phyloP scores from a whole-genome alignment of 2,329 filamentous ascomycete genomes.

The Aspergillus caelatus region DNA sequence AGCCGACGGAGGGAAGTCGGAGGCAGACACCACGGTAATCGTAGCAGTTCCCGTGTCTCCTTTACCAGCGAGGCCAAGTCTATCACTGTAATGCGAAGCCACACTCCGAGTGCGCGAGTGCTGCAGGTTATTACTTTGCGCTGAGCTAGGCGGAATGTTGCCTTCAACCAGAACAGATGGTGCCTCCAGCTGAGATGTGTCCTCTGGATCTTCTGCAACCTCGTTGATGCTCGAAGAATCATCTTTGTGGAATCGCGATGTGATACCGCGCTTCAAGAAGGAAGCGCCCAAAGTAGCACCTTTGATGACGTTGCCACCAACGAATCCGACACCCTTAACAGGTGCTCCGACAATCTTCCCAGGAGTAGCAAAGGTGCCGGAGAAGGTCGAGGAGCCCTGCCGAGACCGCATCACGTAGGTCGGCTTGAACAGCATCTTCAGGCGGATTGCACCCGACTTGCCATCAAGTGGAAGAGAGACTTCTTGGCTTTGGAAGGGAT shows the following conservation, averaged over 20 bases:
- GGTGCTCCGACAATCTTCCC: conserved; percentile 91
- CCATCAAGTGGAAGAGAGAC: conserved; percentile 77
- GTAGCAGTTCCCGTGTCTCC: conserved; percentile 73
- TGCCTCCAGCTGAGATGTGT: conserved; percentile 21
- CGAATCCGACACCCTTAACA: conserved; percentile 86
- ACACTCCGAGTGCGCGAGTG: conserved; percentile 53
- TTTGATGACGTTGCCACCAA: conserved; percentile 81
- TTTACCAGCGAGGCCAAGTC: conserved; percentile 56
- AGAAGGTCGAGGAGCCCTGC: conserved; percentile 91
- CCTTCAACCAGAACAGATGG: conserved; percentile 34
- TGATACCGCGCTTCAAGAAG: conserved; percentile 85
- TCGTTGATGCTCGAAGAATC: conserved; percentile 32
- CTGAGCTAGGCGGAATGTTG: conserved; percentile 21
- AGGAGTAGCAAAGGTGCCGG: conserved; percentile 82
- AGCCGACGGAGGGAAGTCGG: conserved; percentile 73
- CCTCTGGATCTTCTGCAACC: conserved; percentile 25
- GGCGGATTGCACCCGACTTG: conserved; percentile 79
- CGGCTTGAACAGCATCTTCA: conserved; percentile 89
- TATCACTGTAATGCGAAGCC: conserved; percentile 52
- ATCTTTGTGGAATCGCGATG: conserved; percentile 54
- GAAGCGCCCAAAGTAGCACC: conserved; percentile 91
- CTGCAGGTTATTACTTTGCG: conserved; percentile 33
- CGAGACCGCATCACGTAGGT: conserved; percentile 84
- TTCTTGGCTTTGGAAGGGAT: conserved; percentile 82
- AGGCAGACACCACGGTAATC: conserved; percentile 78